These are phyloP conservation scores for Spirogloea muscicola DNA, from an alignment of 139 green algal species.

Conservation along the genomic window DNA sequence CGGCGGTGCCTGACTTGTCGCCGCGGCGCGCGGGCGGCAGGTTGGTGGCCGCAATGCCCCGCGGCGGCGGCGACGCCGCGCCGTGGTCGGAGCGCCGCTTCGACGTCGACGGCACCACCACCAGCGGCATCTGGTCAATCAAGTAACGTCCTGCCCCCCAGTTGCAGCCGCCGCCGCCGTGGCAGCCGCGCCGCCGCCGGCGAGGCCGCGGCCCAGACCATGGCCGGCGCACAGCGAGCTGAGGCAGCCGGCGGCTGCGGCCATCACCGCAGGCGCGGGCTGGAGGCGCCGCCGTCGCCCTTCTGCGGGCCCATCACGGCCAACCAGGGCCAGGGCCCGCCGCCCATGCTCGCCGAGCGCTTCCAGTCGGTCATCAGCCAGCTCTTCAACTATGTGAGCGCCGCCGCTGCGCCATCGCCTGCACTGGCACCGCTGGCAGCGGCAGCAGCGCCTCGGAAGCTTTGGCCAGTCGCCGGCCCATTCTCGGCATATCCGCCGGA, in stretches of 20 bases:
- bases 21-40: neutral
- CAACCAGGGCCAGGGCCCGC: slow-evolving; percentile 50
- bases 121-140: slow-evolving; percentile 36
- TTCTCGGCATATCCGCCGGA: neutral
- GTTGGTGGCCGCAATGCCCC: neutral
- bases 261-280: slow-evolving; percentile 14
- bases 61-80: neutral
- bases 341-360: slow-evolving; percentile 89
- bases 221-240: neutral
- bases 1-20: neutral
- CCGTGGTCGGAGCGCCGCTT: neutral
- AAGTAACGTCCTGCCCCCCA: neutral
- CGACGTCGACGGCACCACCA: neutral
- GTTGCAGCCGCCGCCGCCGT: neutral
- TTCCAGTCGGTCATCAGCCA: slow-evolving; percentile 96
- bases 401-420: neutral
- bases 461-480: neutral
- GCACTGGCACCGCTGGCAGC: neutral
- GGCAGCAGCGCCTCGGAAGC: neutral
- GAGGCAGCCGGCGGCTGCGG: neutral
- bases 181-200: neutral
- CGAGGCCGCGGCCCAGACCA: neutral
- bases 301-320: slow-evolving; percentile 2
- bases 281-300: slow-evolving; percentile 22
- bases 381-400: slow-evolving; percentile 88